Evolutionary conservation across 495 filamentous ascomycete genomes (phyloP), one percentile per base, ranked within the genome.

Genomic region (Acidiella bohemica): DNA sequence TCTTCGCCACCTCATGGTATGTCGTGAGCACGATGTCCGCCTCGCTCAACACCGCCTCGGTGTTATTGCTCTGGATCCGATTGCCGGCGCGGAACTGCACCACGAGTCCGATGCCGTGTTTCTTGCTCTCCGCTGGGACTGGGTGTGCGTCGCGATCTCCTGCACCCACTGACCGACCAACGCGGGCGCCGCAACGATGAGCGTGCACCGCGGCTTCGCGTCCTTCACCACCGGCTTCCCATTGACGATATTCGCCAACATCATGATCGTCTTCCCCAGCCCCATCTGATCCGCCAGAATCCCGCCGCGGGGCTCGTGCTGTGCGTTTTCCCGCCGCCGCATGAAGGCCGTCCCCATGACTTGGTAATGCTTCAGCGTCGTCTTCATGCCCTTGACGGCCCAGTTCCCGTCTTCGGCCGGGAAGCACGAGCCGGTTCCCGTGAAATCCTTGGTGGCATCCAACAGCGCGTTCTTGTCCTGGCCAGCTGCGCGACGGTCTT

Each of bases 221-320:
- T n/a, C n/a, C 13, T 55, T 57, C 12, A 32, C 25, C 8, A 34
- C 19, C 11, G 53, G 35, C 2, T 42, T 14, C 5, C 43, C 28
- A 21, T 61, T 52, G 36, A 57, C 60, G 5, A 59, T 25, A 21
- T 60, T 23, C 74, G 65, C 20, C 75, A 59, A 58, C 50, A 16
- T 53, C 57, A 45, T 70, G 58, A 46, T 66, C 58, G 5, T 75
- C 39, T 67, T 84, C 0, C 79, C 79, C 1, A 80, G 54, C 0
- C 78, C 77, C 76, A 81, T 80, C 13, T 60, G 54, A 49, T 81
- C 76, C 0, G 67, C 69, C 1, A 72, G 47, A 6, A 81, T 55
- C 0, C 76, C 75, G 0, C 75, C 75, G 17, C 53, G 53, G 0
- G 73, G 71, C 10, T 49, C 37, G 0, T 45, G 20, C 0, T 34